phyloP scores from a whole-genome alignment of 257 asterid genomes.

The Ballota nigra region DNA sequence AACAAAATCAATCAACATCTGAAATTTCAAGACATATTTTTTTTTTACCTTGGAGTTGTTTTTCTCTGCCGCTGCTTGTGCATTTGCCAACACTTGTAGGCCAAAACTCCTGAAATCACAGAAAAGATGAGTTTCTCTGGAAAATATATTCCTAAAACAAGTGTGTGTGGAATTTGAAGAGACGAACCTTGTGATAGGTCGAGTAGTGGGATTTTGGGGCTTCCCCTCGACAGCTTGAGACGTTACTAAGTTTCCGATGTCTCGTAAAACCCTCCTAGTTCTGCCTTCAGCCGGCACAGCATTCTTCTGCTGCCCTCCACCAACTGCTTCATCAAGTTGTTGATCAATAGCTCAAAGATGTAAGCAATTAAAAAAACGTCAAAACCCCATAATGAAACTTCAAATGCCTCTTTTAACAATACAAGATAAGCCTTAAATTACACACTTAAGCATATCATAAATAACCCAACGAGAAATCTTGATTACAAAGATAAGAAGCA shows the following conservation, averaged over 20 bases:
- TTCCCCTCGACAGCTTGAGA: conserved; percentile 39
- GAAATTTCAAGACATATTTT: background rate
- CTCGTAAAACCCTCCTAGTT: conserved; percentile 57
- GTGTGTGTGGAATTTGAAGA: too few relatives aligned
- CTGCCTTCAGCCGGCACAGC: conserved; percentile 40
- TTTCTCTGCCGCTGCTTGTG: conserved; percentile 44
- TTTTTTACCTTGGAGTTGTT: conserved; percentile 32
- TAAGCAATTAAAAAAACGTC: too few relatives aligned
- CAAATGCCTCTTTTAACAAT: too few relatives aligned
- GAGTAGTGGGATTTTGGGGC: conserved; percentile 38
- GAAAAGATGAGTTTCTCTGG: background rate
- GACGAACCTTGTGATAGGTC: conserved; percentile 42
- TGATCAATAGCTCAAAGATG: too few relatives aligned
- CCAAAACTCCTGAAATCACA: conserved; percentile 39
- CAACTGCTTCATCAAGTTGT: conserved; percentile 26
- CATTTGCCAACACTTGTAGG: conserved; percentile 42
- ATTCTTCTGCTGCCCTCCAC: conserved; percentile 49
- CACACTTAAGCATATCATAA: too few relatives aligned
- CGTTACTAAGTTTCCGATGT: conserved; percentile 67
- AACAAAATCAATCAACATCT: too few relatives aligned
- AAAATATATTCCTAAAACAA: background rate
- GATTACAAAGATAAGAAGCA: too few relatives aligned
- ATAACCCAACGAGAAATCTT: background rate
- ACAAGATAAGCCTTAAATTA: too few relatives aligned
- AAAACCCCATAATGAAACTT: background rate